Percentiles rank a stretch among this genome's conserved stretches.
Evolutionary conservation across 139 green algal genomes (phyloP).

Genomic region (Chlamydomonas schloesseri): DNA sequence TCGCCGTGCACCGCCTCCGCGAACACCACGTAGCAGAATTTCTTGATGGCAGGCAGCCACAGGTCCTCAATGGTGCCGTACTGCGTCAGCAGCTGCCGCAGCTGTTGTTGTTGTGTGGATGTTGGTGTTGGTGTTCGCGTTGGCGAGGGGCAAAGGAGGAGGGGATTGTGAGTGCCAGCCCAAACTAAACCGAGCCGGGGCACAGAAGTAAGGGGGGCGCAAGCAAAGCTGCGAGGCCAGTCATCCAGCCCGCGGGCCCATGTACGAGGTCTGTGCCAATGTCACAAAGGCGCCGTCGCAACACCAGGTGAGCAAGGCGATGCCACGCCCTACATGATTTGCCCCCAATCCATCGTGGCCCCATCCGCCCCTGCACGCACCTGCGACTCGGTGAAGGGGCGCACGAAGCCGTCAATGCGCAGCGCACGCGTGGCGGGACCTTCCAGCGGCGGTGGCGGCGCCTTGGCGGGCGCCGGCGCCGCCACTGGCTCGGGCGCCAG

Average conservation of each 20-base stretch:
- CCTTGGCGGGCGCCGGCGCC: not conserved
- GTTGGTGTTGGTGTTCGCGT: not conserved
- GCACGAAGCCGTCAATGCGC: conserved; percentile 83
- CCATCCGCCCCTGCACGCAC: not conserved
- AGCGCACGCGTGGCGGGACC: conserved; percentile 63
- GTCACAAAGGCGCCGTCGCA: too few relatives aligned
- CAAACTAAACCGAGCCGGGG: too few relatives aligned
- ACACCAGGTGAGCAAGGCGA: too few relatives aligned
- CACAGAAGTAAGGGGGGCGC: too few relatives aligned
- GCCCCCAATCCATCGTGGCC: too few relatives aligned
- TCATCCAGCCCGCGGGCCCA: too few relatives aligned
- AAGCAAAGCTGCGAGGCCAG: too few relatives aligned
- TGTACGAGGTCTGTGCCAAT: too few relatives aligned
- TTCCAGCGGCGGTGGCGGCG: not conserved
- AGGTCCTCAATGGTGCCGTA: conserved; percentile 70
- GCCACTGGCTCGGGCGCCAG: not conserved
- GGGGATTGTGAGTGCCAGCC: too few relatives aligned
- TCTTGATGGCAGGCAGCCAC: conserved; percentile 91
- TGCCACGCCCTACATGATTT: too few relatives aligned
- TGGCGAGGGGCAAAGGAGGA: not conserved
- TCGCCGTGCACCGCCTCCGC: conserved; percentile 68
- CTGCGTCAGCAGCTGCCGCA: conserved; percentile 64
- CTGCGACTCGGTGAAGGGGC: conserved; percentile 79
- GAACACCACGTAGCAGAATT: conserved; percentile 78
- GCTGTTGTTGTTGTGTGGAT: not conserved